Evolutionary conservation across 176 grass and related monocot genomes (phyloP), one percentile per base, ranked within the genome.

Genomic region (Carex scoparia): DNA sequence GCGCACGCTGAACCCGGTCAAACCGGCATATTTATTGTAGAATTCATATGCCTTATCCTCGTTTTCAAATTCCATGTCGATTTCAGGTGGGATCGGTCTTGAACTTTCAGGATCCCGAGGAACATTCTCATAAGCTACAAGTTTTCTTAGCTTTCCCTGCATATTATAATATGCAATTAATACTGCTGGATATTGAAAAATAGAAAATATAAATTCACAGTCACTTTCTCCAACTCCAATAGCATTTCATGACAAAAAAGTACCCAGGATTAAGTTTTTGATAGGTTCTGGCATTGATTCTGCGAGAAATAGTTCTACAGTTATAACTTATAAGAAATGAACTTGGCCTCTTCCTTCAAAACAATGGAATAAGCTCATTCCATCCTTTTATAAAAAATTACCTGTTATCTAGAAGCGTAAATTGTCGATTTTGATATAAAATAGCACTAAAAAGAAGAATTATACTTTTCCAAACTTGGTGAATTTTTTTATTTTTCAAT

Each of bases 131-230:
- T 90, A 87, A 19, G 83, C 89, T 27, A 87, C 84, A 72, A 90
- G 68, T 84, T 90, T 90, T 67, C 89, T 90, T 71, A 87, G 85
- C 80, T 90, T 90, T 85, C 89, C 89, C 89, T 90, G 85, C 54
- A 40, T 49, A 51, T 83, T 59, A 28, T 37, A 79, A 40, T 86
- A 33, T 15, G 3, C 19, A 76, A 37, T 79, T 79, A 79, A 86
- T 64, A 74, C 9, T 78, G 38, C 2, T 69, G 55, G 48, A 42
- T 6, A 67, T 42, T 16, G 30, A 60, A 62, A 88, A 66, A 76
- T 33, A 19, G 10, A 18, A 42, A n/a, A 42, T 46, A 46, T 1
- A 16, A 58, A 18, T 9, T 57, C 1, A 58, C 74, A 58, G 74
- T 79, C 30, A 58, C 30, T 58, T 79, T 79, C 49, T 79, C 30